These are phyloP conservation scores for Pelargonium myrrhifolium DNA, from an alignment of 441 rosid genomes.

Conservation along the genomic window DNA sequence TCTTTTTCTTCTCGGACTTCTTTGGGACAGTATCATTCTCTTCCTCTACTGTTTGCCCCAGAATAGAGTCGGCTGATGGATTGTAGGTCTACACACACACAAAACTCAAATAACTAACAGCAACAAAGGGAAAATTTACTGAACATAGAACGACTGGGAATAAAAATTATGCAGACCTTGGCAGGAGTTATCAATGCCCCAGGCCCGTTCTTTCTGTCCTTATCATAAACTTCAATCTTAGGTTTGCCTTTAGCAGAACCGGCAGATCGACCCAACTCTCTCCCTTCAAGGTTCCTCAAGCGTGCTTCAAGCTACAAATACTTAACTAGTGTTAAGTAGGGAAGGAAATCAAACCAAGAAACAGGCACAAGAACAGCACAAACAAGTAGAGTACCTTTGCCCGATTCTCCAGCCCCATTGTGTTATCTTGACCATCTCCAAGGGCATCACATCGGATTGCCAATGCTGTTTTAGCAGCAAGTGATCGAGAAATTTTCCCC, in stretches of 20 bases:
- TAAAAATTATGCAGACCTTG: conserved; percentile 37
- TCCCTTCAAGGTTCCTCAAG: conserved; percentile 74
- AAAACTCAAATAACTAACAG: neutral
- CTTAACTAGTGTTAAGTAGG: too few relatives aligned
- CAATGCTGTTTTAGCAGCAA: conserved; percentile 74
- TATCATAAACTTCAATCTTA: conserved; percentile 74
- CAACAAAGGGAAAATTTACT: neutral
- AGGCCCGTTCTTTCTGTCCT: conserved; percentile 62
- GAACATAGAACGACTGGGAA: neutral
- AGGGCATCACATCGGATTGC: conserved; percentile 49
- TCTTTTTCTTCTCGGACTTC: conserved; percentile 37
- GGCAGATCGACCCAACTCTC: conserved; percentile 60
- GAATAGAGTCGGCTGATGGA: conserved; percentile 57
- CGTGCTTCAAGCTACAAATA: conserved; percentile 62
- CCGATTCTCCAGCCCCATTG: conserved; percentile 74
- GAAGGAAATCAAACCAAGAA: neutral
- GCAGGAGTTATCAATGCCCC: conserved; percentile 69
- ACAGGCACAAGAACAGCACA: neutral
- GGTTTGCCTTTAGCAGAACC: conserved; percentile 92
- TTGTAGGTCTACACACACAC: conserved; percentile 54
- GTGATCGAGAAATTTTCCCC: conserved; percentile 84
- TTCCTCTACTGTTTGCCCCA: conserved; percentile 38
- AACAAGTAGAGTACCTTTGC: conserved; percentile 43
- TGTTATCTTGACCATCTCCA: conserved; percentile 67
- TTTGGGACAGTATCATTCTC: conserved; percentile 20